Evolutionary conservation across 1,284 basidiomycete genomes (phyloP), one percentile per base, ranked within the genome.

Genomic region (Apiotrichum gracile): DNA sequence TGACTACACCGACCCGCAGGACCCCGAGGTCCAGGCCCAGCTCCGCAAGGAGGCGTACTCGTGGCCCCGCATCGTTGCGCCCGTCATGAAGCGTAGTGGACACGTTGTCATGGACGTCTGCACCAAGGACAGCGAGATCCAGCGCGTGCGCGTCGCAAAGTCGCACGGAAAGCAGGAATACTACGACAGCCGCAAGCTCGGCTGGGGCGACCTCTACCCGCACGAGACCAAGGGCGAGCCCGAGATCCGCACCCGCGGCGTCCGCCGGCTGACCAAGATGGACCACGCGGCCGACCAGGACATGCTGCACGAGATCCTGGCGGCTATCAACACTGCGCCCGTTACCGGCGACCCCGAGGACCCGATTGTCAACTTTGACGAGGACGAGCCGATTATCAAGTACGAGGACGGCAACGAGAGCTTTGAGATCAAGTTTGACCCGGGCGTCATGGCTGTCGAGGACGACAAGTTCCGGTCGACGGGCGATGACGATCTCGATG

Each of bases 131-230:
- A 92, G 91, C 87, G 62, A 64, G 88, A 72, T 87, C 97, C 52
- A 92, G 80, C 85, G 94, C 5, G 79, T 94, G 71, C 96, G 87
- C 2, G 85, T 96, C 40, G 86, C 93, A 2, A 90, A 85, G 65
- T 92, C 91, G 1, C 88, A 92, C 73, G 93, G 93, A 9, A 93
- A 91, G 70, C 93, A 97, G 68, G 81, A 84, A 0, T 98, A 86
- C 69, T 92, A 97, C 66, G 96, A 98, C 70, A 92, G 93, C 1
- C 84, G 94, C 42, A 97, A 97, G 75, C 83, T 87, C 0, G 78
- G 76, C 21, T 97, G 93, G 91, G 96, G 96, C 13, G 96, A 98
- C 70, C 79, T 91, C 13, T 97, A 96, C 75, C 94, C 96, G 5
- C 92, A 97, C 70, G 75, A 78, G 19, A 81, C 87, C 4, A 89